Evolutionary conservation across 2,329 filamentous ascomycete species (phyloP).

Genomic region (Colletotrichum neosansevieriae): DNA sequence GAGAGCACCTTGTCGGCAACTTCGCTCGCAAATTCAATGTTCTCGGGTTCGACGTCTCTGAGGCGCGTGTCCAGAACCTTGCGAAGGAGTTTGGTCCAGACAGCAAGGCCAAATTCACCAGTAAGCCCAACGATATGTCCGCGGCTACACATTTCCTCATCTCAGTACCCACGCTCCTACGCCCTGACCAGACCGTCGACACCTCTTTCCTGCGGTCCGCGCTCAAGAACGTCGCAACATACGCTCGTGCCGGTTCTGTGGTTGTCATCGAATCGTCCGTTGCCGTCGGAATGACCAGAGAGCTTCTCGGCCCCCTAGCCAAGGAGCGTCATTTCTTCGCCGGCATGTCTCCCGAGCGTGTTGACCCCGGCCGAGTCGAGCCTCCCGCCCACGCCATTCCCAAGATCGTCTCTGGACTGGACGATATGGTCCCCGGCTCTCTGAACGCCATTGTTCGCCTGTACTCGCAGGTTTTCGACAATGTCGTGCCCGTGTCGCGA

Average conservation of each 20-base stretch:
- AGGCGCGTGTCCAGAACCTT: slow-evolving; percentile 52
- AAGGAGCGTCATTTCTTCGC: slow-evolving; percentile 55
- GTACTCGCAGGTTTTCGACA: slow-evolving; percentile 61
- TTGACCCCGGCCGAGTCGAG: slow-evolving; percentile 62
- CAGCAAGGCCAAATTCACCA: slow-evolving; percentile 52
- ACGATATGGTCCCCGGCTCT: slow-evolving; percentile 59
- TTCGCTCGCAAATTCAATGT: slow-evolving; percentile 57
- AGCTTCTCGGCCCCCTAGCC: slow-evolving; percentile 60
- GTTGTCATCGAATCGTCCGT: slow-evolving; percentile 67
- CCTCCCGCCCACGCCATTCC: slow-evolving; percentile 59
- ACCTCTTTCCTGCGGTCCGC: slow-evolving; percentile 60
- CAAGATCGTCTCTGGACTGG: slow-evolving; percentile 66
- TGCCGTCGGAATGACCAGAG: slow-evolving; percentile 65
- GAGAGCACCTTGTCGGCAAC: slow-evolving; percentile 59
- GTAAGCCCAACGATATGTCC: slow-evolving; percentile 50
- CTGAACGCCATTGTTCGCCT: slow-evolving; percentile 57
- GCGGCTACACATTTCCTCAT: slow-evolving; percentile 65
- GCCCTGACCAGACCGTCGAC: slow-evolving; percentile 60
- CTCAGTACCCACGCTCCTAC: slow-evolving; percentile 64
- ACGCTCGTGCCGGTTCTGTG: slow-evolving; percentile 58
- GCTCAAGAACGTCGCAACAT: slow-evolving; percentile 53
- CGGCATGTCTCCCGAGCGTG: slow-evolving; percentile 65
- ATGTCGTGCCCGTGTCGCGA: slow-evolving; percentile 60
- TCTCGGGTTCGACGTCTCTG: slow-evolving; percentile 62
- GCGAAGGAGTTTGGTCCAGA: slow-evolving; percentile 45